Conservation (phyloP, 495 filamentous ascomycete genomes). For the Monascus purpureus region DNA sequence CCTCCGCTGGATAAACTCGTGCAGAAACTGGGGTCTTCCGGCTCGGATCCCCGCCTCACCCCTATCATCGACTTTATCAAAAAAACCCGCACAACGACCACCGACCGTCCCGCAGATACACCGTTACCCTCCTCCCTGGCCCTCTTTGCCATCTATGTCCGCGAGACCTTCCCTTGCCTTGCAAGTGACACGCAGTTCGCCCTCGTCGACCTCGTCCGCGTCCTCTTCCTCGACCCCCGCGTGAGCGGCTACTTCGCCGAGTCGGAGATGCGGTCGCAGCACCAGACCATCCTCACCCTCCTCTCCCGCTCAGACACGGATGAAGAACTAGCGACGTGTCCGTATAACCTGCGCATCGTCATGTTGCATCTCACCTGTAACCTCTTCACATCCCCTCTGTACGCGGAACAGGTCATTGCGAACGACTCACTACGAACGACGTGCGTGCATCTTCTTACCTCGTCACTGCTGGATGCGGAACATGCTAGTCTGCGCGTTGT, state of each 20-base stretch:
- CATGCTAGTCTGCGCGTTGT: slow-evolving; percentile 50
- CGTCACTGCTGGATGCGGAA: slow-evolving; percentile 38
- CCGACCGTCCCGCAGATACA: slow-evolving; percentile 35
- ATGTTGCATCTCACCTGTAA: slow-evolving; percentile 54
- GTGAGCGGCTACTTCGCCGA: slow-evolving; percentile 79
- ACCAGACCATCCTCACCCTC: slow-evolving; percentile 48
- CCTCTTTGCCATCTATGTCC: slow-evolving; percentile 21
- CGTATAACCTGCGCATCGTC: slow-evolving; percentile 74
- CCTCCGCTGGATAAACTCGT: slow-evolving; percentile 77
- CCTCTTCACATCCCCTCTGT: slow-evolving; percentile 43
- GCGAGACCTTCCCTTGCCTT: slow-evolving; percentile 13
- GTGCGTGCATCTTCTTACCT: slow-evolving; percentile 32
- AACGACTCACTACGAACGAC: slow-evolving; percentile 19
- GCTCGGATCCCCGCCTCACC: slow-evolving; percentile 36
- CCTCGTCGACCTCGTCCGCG: slow-evolving; percentile 66
- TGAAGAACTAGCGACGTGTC: slow-evolving; percentile 29
- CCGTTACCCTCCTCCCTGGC: slow-evolving; percentile 38
- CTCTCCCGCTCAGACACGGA: slow-evolving; percentile 39
- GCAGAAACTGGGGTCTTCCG: slow-evolving; percentile 48
- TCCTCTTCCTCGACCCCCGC: slow-evolving; percentile 65
- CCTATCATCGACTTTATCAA: slow-evolving; percentile 54
- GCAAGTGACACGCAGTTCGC: slow-evolving; percentile 49
- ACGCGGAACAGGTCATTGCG: slow-evolving; percentile 25
- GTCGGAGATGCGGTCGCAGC: slow-evolving; percentile 33
- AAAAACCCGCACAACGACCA: slow-evolving; percentile 16